phyloP scores from a whole-genome alignment of 1,284 basidiomycete genomes.

The Cutaneotrichosporon mucoides region DNA sequence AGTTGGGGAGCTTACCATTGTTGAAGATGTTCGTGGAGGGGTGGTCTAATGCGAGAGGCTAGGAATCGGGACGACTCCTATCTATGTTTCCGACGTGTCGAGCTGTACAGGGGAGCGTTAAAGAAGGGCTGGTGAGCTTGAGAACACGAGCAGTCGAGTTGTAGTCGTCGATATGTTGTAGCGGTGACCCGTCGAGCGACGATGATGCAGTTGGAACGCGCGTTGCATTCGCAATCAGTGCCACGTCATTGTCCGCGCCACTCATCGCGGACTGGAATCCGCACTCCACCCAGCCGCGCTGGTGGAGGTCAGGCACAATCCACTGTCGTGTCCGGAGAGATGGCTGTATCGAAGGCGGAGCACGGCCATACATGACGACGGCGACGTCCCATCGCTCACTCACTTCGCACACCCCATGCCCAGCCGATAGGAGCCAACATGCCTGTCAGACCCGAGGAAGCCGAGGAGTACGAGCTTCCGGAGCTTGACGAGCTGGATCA shows the following conservation, averaged over 20 bases:
- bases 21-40: conserved; percentile 3
- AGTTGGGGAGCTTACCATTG: conserved; percentile 25
- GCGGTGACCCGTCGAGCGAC: not conserved
- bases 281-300: no score
- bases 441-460: conserved; percentile 24
- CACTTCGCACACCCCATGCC: not conserved
- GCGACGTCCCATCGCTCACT: no score
- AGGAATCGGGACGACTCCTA: not conserved
- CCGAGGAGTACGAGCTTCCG: conserved; percentile 44
- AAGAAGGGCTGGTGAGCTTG: not conserved
- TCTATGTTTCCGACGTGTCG: not conserved
- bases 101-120: no score
- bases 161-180: no score
- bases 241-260: not conserved
- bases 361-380: no score
- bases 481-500: conserved; percentile 15
- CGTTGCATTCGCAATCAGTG: not conserved
- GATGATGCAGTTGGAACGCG: conserved; percentile 9
- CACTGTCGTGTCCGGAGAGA: no score
- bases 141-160: not conserved
- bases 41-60: no score
- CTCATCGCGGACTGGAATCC: no score
- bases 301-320: conserved; percentile 3
- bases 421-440: conserved; percentile 4
- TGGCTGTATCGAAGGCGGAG: no score